phyloP scores from a whole-genome alignment of 1,284 basidiomycete species.

The Fomitopsis betulina region DNA sequence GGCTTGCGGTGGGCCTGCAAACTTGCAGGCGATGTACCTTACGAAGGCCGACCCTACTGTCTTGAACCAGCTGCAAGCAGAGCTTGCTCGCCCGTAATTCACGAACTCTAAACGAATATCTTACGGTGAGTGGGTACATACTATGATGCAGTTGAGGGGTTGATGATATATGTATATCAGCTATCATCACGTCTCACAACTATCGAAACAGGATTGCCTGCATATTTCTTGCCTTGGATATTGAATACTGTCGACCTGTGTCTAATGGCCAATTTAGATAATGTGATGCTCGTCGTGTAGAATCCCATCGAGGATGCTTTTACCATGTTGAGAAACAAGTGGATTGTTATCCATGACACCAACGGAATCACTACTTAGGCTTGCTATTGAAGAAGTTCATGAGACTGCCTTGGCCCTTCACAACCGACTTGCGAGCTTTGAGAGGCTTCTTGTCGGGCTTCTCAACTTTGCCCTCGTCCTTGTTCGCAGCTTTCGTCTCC shows the following conservation, averaged over 20 bases:
- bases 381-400: conserved; percentile 28
- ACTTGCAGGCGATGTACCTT: conserved; percentile 57
- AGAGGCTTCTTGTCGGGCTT: conserved; percentile 36
- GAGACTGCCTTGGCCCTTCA: conserved; percentile 24
- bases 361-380: conserved; percentile 7
- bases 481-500: background rate
- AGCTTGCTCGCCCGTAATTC: conserved; percentile 20
- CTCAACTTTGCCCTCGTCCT: background rate
- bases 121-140: background rate
- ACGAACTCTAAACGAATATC: background rate
- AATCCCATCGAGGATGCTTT: too few relatives aligned
- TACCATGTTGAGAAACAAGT: too few relatives aligned
- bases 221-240: too few relatives aligned
- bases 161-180: background rate
- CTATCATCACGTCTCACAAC: too few relatives aligned
- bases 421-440: conserved; percentile 20
- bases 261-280: too few relatives aligned
- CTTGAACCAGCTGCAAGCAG: conserved; percentile 63
- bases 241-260: too few relatives aligned
- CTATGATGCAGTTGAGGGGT: background rate
- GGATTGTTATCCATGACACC: background rate
- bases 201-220: too few relatives aligned
- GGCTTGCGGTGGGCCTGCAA: conserved; percentile 46
- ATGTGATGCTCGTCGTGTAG: too few relatives aligned
- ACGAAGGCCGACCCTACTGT: conserved; percentile 63